phyloP scores from a whole-genome alignment of 768 basidiomycete species.

The Pisolithus microcarpus region DNA sequence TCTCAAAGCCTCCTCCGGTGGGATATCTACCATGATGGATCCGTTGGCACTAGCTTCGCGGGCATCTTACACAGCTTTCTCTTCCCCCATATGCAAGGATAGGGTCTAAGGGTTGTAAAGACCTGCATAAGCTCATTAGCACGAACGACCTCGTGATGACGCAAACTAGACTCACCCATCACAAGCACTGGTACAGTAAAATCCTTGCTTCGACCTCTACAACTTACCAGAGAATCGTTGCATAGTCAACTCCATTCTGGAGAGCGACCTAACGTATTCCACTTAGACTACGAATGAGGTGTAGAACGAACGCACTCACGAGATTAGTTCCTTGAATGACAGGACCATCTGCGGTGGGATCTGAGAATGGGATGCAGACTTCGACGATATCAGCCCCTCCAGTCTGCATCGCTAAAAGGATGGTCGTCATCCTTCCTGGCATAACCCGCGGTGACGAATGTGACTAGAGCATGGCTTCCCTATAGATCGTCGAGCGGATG shows the following conservation, averaged over 20 bases:
- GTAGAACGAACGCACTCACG: too few species aligned
- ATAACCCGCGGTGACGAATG: constrained; percentile 91
- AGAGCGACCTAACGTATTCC: constrained; percentile 68
- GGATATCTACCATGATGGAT: constrained; percentile 96
- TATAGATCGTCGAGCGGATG: constrained; percentile 15
- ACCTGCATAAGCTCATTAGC: too few species aligned
- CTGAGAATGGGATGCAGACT: constrained; percentile 89
- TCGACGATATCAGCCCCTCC: constrained; percentile 93
- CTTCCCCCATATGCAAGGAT: too few species aligned
- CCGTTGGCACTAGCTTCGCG: too few species aligned
- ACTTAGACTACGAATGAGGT: too few species aligned
- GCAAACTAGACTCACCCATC: too few species aligned
- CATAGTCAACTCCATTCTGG: constrained; percentile 68
- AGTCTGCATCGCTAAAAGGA: constrained; percentile 81
- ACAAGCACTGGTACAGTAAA: too few species aligned
- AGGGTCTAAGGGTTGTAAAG: too few species aligned
- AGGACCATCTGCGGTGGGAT: constrained; percentile 91
- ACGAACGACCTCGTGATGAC: too few species aligned
- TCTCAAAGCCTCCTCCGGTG: too few species aligned
- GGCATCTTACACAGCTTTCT: constrained; percentile 85
- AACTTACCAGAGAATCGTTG: too few species aligned
- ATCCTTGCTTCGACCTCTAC: constrained; percentile 70
- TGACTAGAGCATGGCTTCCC: constrained; percentile 59
- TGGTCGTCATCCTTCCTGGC: constrained; percentile 65
- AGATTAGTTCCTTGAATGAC: constrained; percentile 90